These are phyloP conservation scores for Puccinia coronata DNA, from an alignment of 1,284 basidiomycete species.

Conservation along the genomic window DNA sequence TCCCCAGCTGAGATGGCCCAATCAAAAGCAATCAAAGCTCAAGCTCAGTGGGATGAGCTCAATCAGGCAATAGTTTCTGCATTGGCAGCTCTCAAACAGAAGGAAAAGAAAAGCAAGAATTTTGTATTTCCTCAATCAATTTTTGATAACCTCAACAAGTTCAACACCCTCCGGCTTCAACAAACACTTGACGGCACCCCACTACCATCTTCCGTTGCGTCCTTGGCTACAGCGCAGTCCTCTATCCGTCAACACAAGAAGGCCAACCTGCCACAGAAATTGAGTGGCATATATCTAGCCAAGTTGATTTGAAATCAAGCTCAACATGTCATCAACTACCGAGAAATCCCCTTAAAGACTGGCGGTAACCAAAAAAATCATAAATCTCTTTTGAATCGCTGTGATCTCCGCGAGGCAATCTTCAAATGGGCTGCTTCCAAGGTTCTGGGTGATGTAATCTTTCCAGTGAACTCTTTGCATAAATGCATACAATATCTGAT, in stretches of 20 bases:
- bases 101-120: slow-evolving; percentile 13
- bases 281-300: background rate
- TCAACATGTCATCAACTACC: background rate
- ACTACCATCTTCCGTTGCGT: slow-evolving; percentile 1
- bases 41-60: background rate
- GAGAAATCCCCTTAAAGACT: background rate
- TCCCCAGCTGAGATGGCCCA: background rate
- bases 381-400: background rate
- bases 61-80: background rate
- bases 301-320: slow-evolving; percentile 9
- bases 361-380: background rate
- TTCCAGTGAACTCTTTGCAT: background rate
- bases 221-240: too few relatives aligned
- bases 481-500: background rate
- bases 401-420: background rate
- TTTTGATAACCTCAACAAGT: slow-evolving; percentile 5
- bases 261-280: background rate
- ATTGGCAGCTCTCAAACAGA: background rate
- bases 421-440: slow-evolving; percentile 12
- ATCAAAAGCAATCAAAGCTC: background rate
- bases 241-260: background rate
- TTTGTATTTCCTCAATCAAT: background rate
- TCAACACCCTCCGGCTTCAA: background rate
- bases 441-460: background rate
- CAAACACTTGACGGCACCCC: background rate